Evolutionary conservation across 148 eudicot species (phyloP).

Genomic region (Cornus suecica): DNA sequence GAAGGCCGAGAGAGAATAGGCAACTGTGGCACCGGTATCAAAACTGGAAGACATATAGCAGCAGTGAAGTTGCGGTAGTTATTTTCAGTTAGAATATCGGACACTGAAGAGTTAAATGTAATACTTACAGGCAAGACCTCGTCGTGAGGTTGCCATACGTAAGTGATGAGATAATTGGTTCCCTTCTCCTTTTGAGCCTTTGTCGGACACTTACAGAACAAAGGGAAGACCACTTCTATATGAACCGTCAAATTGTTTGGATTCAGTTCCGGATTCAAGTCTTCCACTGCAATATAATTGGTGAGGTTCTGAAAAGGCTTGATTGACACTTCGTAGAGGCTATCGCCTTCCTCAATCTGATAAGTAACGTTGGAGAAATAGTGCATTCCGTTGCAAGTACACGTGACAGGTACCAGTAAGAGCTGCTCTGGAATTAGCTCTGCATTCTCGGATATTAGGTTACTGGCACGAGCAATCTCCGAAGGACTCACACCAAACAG

Average conservation of each 20-base stretch:
- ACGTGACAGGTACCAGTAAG: conserved; percentile 34
- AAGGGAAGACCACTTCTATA: conserved; percentile 26
- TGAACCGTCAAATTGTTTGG: conserved; percentile 33
- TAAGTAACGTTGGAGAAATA: conserved; percentile 36
- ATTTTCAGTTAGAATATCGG: conserved; percentile 25
- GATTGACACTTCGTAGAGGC: conserved; percentile 29
- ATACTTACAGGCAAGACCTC: conserved; percentile 25
- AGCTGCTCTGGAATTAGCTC: conserved; percentile 32
- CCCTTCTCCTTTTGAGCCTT: conserved; percentile 16
- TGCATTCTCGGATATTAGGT: conserved; percentile 18
- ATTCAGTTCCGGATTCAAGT: conserved; percentile 30
- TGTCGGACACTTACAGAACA: conserved; percentile 38
- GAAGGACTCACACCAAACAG: conserved; percentile 31
- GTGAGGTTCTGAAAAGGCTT: conserved; percentile 35
- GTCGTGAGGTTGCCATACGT: conserved; percentile 40
- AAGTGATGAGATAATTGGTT: conserved; percentile 27
- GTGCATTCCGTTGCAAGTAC: conserved; percentile 32
- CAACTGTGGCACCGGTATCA: conserved; percentile 31
- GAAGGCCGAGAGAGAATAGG: conserved; percentile 24
- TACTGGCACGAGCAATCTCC: conserved; percentile 26
- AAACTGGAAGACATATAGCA: conserved; percentile 36
- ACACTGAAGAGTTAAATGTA: conserved; percentile 25
- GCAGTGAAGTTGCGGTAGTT: conserved; percentile 34
- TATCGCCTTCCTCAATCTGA: conserved; percentile 28
- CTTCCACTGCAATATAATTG: conserved; percentile 24